These are phyloP conservation scores for Pinus tabuliformis DNA, from an alignment of 75 land plant genomes.

Conservation along the genomic window DNA sequence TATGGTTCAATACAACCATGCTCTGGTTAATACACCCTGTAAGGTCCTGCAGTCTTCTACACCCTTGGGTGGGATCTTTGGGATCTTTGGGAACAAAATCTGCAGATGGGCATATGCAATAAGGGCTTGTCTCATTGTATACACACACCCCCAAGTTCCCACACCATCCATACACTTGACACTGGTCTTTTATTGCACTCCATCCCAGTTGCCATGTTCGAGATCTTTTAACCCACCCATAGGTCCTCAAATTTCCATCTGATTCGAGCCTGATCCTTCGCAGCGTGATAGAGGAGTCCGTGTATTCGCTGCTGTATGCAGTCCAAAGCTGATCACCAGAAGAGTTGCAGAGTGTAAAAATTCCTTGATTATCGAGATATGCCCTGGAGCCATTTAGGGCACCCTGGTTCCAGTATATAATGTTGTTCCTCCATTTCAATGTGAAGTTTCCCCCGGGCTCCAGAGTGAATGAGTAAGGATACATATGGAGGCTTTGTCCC, in stretches of 20 bases:
- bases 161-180: conserved; percentile 69
- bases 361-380: conserved; percentile 3
- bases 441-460: conserved; percentile 25
- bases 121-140: conserved; percentile 42
- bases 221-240: conserved; percentile 23
- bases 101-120: conserved; percentile 48
- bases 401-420: conserved; percentile 22
- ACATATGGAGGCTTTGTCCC: conserved; percentile 15
- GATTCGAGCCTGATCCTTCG: conserved; percentile 44
- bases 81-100: conserved; percentile 37
- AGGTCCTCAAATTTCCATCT: conserved; percentile 69
- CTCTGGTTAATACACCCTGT: conserved; percentile 27
- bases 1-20: conserved; percentile 38
- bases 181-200: conserved; percentile 67
- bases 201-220: conserved; percentile 29
- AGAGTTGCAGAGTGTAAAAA: conserved; percentile 1
- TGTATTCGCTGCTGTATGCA: conserved; percentile 44
- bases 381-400: background rate
- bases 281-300: conserved; percentile 20
- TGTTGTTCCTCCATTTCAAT: conserved; percentile 31
- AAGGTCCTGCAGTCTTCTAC: conserved; percentile 31
- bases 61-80: conserved; percentile 33
- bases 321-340: background rate
- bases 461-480: conserved; percentile 41
- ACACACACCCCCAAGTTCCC: conserved; percentile 69